These are phyloP conservation scores for Sinapis alba DNA, from an alignment of 441 rosid genomes.

Conservation along the genomic window DNA sequence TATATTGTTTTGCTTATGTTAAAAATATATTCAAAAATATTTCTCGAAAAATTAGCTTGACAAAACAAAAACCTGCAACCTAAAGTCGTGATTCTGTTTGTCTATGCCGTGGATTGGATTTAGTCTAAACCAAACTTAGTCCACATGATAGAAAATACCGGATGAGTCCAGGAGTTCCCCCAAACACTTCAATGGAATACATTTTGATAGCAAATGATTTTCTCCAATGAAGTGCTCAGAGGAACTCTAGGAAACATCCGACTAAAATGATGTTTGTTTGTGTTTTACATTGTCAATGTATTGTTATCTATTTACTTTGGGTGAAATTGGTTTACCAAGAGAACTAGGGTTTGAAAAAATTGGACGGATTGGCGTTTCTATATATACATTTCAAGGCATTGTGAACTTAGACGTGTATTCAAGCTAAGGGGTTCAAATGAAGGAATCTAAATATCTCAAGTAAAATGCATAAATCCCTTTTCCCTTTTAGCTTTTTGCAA, in stretches of 20 bases:
- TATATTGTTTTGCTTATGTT: background rate
- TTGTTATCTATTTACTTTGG: background rate
- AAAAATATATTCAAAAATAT: background rate
- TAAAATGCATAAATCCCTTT: constrained; percentile 12
- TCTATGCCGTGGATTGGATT: background rate
- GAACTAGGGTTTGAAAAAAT: constrained; percentile 10
- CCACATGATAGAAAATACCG: background rate
- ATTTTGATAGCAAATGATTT: background rate
- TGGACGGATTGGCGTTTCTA: constrained; percentile 3
- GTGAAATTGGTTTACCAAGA: background rate
- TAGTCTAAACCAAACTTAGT: background rate
- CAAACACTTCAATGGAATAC: constrained; percentile 43
- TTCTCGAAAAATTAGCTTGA: background rate
- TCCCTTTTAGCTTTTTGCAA: constrained; percentile 13
- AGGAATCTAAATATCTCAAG: constrained; percentile 7
- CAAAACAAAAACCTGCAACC: background rate
- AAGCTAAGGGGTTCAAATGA: constrained; percentile 16
- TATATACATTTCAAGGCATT: constrained; percentile 12
- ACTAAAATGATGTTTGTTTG: background rate
- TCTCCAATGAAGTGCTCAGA: constrained; percentile 40
- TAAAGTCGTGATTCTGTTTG: background rate
- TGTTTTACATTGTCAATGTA: background rate
- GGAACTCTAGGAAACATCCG: constrained; percentile 32
- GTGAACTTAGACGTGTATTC: constrained; percentile 36
- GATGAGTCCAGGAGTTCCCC: constrained; percentile 37